Conservation (phyloP, 1,284 basidiomycete species). For the Lignosus rhinocerotis region DNA sequence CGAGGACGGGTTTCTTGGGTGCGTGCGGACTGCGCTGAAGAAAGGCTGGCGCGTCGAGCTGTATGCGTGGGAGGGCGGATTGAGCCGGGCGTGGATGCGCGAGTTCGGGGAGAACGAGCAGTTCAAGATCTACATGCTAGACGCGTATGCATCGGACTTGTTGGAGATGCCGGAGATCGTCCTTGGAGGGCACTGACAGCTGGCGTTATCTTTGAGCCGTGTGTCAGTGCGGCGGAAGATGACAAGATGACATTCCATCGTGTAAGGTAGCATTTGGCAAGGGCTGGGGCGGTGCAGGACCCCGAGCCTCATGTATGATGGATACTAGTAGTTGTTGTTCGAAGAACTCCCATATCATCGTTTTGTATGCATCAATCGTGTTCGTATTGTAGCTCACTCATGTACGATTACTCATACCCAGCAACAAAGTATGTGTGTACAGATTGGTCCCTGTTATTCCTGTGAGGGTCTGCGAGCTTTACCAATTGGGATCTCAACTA, state of each 20-base stretch:
- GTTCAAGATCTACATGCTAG: conserved; percentile 34
- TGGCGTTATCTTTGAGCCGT: conserved; percentile 26
- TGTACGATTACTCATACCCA: conserved; percentile 8
- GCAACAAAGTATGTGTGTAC: not conserved
- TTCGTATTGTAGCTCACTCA: conserved; percentile 4
- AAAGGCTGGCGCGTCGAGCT: conserved; percentile 88
- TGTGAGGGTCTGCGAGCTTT: not conserved
- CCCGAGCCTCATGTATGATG: not conserved
- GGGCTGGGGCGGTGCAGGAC: not conserved
- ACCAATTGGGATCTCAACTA: not conserved
- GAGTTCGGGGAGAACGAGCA: conserved; percentile 56
- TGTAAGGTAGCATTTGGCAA: too few species aligned
- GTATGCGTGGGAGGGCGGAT: conserved; percentile 80
- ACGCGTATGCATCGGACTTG: conserved; percentile 34
- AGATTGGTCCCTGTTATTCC: not conserved
- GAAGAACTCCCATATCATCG: not conserved
- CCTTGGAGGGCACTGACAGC: conserved; percentile 7
- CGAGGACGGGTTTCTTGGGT: conserved; percentile 84
- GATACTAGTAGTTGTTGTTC: not conserved
- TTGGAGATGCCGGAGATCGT: conserved; percentile 30
- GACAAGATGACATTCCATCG: not conserved
- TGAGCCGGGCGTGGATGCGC: conserved; percentile 70
- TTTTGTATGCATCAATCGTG: not conserved
- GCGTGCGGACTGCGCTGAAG: conserved; percentile 77
- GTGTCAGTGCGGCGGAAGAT: conserved; percentile 3